Conservation (phyloP, 495 filamentous ascomycete species). For the Hypoxylon intermedium region DNA sequence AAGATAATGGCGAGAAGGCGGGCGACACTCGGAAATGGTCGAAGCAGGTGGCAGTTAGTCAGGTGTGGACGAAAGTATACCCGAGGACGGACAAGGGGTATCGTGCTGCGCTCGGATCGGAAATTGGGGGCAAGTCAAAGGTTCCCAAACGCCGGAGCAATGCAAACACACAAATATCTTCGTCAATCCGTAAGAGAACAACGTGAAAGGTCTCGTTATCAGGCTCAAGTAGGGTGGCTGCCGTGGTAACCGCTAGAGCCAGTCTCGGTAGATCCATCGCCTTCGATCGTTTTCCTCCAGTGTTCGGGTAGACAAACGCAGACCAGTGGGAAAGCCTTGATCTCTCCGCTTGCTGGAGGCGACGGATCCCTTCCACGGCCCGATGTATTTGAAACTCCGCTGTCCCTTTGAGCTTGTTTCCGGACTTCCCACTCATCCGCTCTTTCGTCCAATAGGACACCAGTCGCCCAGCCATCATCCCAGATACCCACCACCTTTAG, state of each 20-base stretch:
- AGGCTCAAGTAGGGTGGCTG: conserved; percentile 38
- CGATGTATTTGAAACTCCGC: conserved; percentile 88
- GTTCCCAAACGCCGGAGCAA: conserved; percentile 42
- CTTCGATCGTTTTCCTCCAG: conserved; percentile 97
- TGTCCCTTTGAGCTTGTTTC: conserved; percentile 82
- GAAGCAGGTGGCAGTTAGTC: conserved; percentile 11
- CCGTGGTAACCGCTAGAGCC: conserved; percentile 55
- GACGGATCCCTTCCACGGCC: conserved; percentile 64
- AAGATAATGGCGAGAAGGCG: conserved; percentile 20
- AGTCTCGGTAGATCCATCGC: conserved; percentile 69
- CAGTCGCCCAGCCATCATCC: conserved; percentile 99
- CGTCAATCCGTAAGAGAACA: conserved; percentile 48
- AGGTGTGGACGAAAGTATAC: conserved; percentile 4
- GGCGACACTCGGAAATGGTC: conserved; percentile 8
- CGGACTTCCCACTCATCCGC: conserved; percentile 88
- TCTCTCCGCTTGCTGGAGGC: conserved; percentile 76
- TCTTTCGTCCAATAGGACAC: conserved; percentile 78
- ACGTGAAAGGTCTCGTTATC: conserved; percentile 34
- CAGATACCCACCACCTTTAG: conserved; percentile 98
- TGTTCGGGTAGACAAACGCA: conserved; percentile 97
- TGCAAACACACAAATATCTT: conserved; percentile 50
- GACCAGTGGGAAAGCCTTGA: conserved; percentile 97
- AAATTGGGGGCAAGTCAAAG: conserved; percentile 24
- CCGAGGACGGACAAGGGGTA: conserved; percentile 10
- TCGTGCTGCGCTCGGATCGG: conserved; percentile 29